Conservation (phyloP, 257 asterid genomes). For the Solanum chaucha region DNA sequence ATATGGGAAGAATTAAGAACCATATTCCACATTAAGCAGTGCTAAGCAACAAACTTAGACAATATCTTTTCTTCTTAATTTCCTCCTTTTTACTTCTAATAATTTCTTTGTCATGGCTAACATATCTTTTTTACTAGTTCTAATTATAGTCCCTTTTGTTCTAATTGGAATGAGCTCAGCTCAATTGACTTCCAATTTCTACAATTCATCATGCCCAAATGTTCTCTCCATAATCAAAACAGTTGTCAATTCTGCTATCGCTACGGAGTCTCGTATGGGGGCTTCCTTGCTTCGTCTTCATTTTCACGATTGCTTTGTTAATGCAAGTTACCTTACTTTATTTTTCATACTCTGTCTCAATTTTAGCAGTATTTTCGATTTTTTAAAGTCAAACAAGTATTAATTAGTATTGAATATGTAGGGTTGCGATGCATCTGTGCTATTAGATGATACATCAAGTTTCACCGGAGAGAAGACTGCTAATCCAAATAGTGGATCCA, state of each 20-base stretch:
- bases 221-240: background rate
- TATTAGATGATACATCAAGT: background rate
- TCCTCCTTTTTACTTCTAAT: background rate
- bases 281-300: background rate
- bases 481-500: background rate
- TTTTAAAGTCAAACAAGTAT: too few relatives aligned
- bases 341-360: too few relatives aligned
- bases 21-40: background rate
- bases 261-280: background rate
- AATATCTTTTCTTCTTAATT: background rate
- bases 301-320: background rate
- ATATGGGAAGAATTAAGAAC: background rate
- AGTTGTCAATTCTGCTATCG: background rate
- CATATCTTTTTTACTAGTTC: background rate
- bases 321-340: background rate
- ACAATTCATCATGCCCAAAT: background rate
- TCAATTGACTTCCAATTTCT: background rate
- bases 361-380: rapidly evolving
- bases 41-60: background rate
- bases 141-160: background rate
- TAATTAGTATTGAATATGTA: background rate
- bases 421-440: background rate
- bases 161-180: background rate
- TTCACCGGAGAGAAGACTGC: background rate
- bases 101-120: background rate